Evolutionary conservation across 2,329 filamentous ascomycete species (phyloP).

Genomic region (Cladophialophora yegresii): DNA sequence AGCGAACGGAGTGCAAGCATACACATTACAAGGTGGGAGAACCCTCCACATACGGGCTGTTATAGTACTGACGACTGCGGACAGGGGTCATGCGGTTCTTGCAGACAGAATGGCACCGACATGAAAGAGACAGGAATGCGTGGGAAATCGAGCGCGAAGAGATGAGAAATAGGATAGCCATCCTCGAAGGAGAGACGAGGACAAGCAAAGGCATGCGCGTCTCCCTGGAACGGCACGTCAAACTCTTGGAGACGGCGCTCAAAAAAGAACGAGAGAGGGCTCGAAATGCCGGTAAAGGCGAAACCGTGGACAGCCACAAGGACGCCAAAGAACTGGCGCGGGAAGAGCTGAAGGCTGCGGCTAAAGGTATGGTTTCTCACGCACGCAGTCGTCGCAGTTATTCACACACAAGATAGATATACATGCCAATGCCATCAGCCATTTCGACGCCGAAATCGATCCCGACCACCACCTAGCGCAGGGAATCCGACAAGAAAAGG

Average conservation of each 20-base stretch:
- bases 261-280: conserved; percentile 77
- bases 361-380: conserved; percentile 41
- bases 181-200: conserved; percentile 84
- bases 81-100: conserved; percentile 97
- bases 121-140: conserved; percentile 94
- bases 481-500: conserved; percentile 59
- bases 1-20: conserved; percentile 36
- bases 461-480: conserved; percentile 47
- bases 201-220: conserved; percentile 87
- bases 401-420: conserved; percentile 27
- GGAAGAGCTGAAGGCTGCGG: conserved; percentile 46
- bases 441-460: conserved; percentile 51
- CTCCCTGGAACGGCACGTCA: conserved; percentile 84
- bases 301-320: conserved; percentile 54
- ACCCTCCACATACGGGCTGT: neutral
- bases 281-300: conserved; percentile 55
- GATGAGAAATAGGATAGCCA: conserved; percentile 96
- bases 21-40: conserved; percentile 36
- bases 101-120: conserved; percentile 97
- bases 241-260: conserved; percentile 83
- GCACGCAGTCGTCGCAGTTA: neutral
- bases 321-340: conserved; percentile 51
- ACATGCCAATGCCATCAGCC: conserved; percentile 41
- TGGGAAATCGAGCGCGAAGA: conserved; percentile 99
- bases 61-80: conserved; percentile 7